Base-by-base conservation (phyloP, 352 stramenopile species). In the Phytophthora europaea region DNA sequence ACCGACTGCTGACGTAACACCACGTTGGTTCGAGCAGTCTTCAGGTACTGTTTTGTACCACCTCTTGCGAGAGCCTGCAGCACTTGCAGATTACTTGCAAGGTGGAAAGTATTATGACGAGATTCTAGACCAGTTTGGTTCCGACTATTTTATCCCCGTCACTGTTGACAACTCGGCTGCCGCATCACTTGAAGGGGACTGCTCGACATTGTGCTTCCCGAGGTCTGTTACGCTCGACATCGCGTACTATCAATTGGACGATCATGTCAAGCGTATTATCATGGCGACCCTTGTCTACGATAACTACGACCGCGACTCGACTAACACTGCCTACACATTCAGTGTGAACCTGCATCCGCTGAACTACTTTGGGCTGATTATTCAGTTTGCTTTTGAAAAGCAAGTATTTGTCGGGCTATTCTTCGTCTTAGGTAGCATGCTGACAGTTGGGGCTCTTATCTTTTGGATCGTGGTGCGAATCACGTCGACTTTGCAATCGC, bases 21-120 rank as follows among this genome's bases (percentile, higher is more conserved):
- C 96, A 34, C 87, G 98, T 3, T 99, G 98, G 98, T 99, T 99
- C 69, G 97, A 99, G 65, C 95, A 98, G 23, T 76, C 88, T 1
- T 68, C 85, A 45, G 96, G 87, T 59, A 96, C 92, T 15, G 78
- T 72, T 8, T 82, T 99, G 22, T 99, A 98, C 80, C 92, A 97
- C 16, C 73, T 99, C 9, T 76, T 99, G 36, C 81, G 96, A 18
- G 89, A 98, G 62, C 94, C 97, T 1, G 89, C 98, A 6, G 94
- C 91, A 45, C 94, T 98, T 47, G 83, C 84, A 67, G 78, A 98
- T 50, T 99, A 98, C 56, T 65, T 95, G 63, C 85, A 67, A 48
- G 94, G 79, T 47, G 95, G 87, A 12, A 75, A 55, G 18, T 89
- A 86, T 60, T 96, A 96, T 54, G 84, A 94, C 54, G 80, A 88